Percentiles rank a stretch among this genome's conserved stretches.
Conservation (phyloP, 208 protist genomes). For the Trypanosoma mega region DNA sequence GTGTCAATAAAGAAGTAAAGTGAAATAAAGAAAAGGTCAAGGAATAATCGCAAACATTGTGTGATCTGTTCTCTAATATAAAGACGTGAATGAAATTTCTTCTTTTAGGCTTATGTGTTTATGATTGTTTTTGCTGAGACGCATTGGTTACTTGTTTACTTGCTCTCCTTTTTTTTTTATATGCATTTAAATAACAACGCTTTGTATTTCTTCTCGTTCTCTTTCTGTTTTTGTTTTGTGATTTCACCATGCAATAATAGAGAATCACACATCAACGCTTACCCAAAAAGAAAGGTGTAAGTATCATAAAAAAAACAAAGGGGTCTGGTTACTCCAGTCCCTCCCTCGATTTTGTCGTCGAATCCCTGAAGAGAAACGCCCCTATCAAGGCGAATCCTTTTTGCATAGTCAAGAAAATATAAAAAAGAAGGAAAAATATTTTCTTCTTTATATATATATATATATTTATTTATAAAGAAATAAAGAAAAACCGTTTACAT, state of each 20-base stretch:
- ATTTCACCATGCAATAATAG: neutral
- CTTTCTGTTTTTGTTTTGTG: conserved; percentile 10
- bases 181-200: neutral
- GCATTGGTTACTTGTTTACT: neutral
- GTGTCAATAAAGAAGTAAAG: too few species aligned
- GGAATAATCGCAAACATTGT: too few species aligned
- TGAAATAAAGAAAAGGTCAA: too few species aligned
- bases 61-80: too few species aligned
- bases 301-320: conserved; percentile 3
- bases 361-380: too few species aligned
- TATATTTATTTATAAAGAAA: neutral
- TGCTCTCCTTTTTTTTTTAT: conserved; percentile 13
- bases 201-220: conserved; percentile 8
- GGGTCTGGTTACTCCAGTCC: neutral
- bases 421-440: too few species aligned
- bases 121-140: neutral
- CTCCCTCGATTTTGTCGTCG: neutral
- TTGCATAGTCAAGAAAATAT: too few species aligned
- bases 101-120: too few species aligned
- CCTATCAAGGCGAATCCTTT: too few species aligned
- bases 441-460: conserved; percentile 17
- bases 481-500: too few species aligned
- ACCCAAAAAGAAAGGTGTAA: neutral
- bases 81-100: too few species aligned
- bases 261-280: too few species aligned